These are phyloP conservation scores for Suhomyces chickasaworum DNA, from an alignment of 1,139 yeast genomes.

Conservation along the genomic window DNA sequence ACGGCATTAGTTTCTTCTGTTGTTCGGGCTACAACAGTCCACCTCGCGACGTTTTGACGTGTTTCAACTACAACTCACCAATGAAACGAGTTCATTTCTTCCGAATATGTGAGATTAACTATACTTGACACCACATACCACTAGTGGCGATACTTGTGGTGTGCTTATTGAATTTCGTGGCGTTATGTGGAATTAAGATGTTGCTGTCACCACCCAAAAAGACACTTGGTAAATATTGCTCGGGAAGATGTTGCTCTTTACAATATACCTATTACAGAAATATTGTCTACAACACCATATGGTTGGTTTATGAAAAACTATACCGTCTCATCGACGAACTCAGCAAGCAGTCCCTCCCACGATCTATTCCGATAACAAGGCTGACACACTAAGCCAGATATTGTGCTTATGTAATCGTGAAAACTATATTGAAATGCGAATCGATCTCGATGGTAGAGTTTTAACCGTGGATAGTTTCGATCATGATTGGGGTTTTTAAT, in stretches of 20 bases:
- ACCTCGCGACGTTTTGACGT: neutral
- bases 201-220: neutral
- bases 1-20: neutral
- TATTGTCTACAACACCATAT: neutral
- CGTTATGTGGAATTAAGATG: neutral
- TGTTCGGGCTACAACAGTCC: neutral
- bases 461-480: neutral
- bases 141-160: neutral
- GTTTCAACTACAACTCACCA: neutral
- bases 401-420: constrained; percentile 8
- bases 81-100: neutral
- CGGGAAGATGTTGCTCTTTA: too few relatives aligned
- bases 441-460: neutral
- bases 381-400: neutral
- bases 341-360: neutral
- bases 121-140: neutral
- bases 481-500: constrained; percentile 28
- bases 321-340: too few relatives aligned
- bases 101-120: neutral
- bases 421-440: constrained; percentile 1
- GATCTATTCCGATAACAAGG: neutral
- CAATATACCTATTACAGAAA: too few relatives aligned
- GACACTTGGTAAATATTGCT: too few relatives aligned
- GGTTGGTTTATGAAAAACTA: too few relatives aligned
- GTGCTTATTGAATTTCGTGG: neutral